Percentiles rank a stretch among this genome's conserved stretches.
Evolutionary conservation across 1,284 basidiomycete species (phyloP).

Genomic region (Hymenochaete sp.): DNA sequence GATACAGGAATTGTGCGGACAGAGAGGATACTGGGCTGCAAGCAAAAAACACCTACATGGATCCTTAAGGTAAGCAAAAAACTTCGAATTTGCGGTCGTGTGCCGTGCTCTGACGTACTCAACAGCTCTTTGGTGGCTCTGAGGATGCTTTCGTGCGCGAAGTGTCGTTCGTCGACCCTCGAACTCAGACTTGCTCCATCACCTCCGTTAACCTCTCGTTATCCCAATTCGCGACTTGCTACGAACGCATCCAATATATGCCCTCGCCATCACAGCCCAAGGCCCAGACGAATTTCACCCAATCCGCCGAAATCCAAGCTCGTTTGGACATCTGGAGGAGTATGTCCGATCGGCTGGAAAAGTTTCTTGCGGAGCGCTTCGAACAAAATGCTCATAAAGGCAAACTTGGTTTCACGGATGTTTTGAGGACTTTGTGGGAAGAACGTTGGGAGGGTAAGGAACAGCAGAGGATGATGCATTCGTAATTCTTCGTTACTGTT

Average conservation of each 20-base stretch:
- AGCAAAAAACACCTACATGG: slow-evolving; percentile 78
- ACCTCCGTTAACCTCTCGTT: slow-evolving; percentile 85
- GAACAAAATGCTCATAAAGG: slow-evolving; percentile 82
- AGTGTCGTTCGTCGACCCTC: slow-evolving; percentile 85
- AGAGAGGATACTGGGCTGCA: slow-evolving; percentile 77
- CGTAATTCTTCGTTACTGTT: too few species aligned
- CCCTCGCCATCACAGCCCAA: slow-evolving; percentile 41
- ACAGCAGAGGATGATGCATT: too few species aligned
- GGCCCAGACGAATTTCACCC: slow-evolving; percentile 58
- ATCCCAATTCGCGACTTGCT: slow-evolving; percentile 82
- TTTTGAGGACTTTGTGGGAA: slow-evolving; percentile 69
- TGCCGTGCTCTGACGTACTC: neutral
- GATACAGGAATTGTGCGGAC: slow-evolving; percentile 82
- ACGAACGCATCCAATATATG: slow-evolving; percentile 82
- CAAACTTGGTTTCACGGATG: slow-evolving; percentile 81
- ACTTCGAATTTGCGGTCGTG: neutral
- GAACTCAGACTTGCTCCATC: slow-evolving; percentile 70
- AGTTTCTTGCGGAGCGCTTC: slow-evolving; percentile 77
- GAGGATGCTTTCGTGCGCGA: slow-evolving; percentile 93
- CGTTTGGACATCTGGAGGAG: slow-evolving; percentile 70
- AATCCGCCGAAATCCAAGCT: slow-evolving; percentile 81
- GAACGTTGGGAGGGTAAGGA: too few species aligned
- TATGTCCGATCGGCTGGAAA: slow-evolving; percentile 73
- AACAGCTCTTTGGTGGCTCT: slow-evolving; percentile 76
- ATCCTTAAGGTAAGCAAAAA: slow-evolving; percentile 62